A percentile compares a stretch with the other conserved stretches of the same genome.
Evolutionary conservation across 1,139 yeast genomes (phyloP).

Genomic region (Nadsonia starkeyi-henricii): DNA sequence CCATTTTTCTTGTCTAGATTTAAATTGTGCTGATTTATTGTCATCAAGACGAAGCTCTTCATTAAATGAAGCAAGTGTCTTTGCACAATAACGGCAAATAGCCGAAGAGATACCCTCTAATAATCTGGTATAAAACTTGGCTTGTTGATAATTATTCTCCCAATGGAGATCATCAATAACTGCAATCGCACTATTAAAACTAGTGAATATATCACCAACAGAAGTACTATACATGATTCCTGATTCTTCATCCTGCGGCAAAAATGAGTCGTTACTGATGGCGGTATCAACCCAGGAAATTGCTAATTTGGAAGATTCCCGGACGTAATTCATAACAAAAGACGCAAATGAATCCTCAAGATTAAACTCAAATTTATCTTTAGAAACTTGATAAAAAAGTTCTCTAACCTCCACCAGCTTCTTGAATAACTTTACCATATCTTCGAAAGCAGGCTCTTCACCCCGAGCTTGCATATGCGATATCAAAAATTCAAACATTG

Average conservation of each 20-base stretch:
- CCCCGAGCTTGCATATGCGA: slow-evolving; percentile 27
- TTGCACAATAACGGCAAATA: slow-evolving; percentile 37
- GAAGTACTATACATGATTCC: slow-evolving; percentile 35
- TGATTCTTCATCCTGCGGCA: slow-evolving; percentile 36
- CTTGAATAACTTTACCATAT: slow-evolving; percentile 47
- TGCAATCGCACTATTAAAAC: slow-evolving; percentile 43
- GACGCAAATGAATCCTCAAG: slow-evolving; percentile 49
- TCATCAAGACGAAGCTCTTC: slow-evolving; percentile 27
- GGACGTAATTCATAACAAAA: slow-evolving; percentile 43
- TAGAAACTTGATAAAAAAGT: slow-evolving; percentile 38
- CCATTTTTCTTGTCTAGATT: slow-evolving; percentile 25
- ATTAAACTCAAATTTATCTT: slow-evolving; percentile 34
- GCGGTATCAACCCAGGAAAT: slow-evolving; percentile 40
- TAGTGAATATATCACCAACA: slow-evolving; percentile 51
- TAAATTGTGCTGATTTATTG: slow-evolving; percentile 9
- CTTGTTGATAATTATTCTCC: slow-evolving; percentile 47
- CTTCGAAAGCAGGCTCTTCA: slow-evolving; percentile 36
- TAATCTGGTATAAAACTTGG: slow-evolving; percentile 43
- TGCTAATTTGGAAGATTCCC: slow-evolving; percentile 37
- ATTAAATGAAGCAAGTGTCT: slow-evolving; percentile 33
- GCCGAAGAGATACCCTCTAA: slow-evolving; percentile 53
- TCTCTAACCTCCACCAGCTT: slow-evolving; percentile 42
- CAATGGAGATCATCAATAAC: slow-evolving; percentile 46
- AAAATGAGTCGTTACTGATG: slow-evolving; percentile 40
- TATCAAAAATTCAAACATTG: slow-evolving; percentile 43